These are phyloP conservation scores for Cicer cuneatum DNA, from an alignment of 306 rosid genomes.

Conservation along the genomic window DNA sequence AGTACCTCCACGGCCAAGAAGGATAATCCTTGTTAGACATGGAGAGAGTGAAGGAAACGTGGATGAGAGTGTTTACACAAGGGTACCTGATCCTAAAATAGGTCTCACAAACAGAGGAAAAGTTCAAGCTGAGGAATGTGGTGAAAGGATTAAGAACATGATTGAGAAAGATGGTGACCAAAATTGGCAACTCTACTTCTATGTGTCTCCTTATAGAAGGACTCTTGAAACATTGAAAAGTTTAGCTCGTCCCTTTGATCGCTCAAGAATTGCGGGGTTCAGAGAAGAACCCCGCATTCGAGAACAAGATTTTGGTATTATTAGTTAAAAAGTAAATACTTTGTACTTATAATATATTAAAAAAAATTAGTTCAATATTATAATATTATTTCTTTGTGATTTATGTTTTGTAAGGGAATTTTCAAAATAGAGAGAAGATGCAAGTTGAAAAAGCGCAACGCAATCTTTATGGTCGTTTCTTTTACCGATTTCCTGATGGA, in stretches of 20 bases:
- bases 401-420: slow-evolving; percentile 62
- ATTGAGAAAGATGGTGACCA: slow-evolving; percentile 54
- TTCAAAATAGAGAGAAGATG: slow-evolving; percentile 90
- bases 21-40: slow-evolving; percentile 86
- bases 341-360: too few relatives aligned
- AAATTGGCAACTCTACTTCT: slow-evolving; percentile 77
- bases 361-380: neutral
- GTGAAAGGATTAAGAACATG: slow-evolving; percentile 54
- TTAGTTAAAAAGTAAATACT: too few relatives aligned
- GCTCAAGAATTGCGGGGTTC: slow-evolving; percentile 72
- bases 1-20: slow-evolving; percentile 77
- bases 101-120: slow-evolving; percentile 62
- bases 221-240: slow-evolving; percentile 62
- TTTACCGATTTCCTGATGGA: slow-evolving; percentile 87
- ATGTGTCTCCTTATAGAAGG: slow-evolving; percentile 82
- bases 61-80: slow-evolving; percentile 69
- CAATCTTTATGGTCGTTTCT: slow-evolving; percentile 82
- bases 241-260: slow-evolving; percentile 71
- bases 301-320: slow-evolving; percentile 85
- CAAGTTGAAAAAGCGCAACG: slow-evolving; percentile 61
- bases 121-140: slow-evolving; percentile 69
- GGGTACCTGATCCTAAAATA: slow-evolving; percentile 78
- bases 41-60: slow-evolving; percentile 89
- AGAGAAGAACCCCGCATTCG: slow-evolving; percentile 89
- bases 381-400: neutral